Base-by-base conservation (phyloP, 1,284 basidiomycete genomes). In the Flammula alnicola region DNA sequence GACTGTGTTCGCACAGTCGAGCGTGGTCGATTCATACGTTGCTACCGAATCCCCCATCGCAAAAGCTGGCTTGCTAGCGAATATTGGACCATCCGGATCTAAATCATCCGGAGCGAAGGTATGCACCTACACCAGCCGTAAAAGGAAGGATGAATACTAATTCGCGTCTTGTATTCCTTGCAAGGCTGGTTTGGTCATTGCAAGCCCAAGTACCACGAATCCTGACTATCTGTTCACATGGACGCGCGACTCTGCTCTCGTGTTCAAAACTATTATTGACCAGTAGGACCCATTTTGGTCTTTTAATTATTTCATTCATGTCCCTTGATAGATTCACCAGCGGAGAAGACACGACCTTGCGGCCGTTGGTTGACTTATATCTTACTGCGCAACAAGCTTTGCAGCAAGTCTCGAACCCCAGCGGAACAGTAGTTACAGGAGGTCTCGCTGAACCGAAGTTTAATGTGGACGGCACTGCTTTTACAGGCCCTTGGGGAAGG, bases 401-500 rank as follows among this genome's bases (percentile, higher is more conserved):
- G 4, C 83, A 85, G 50, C 74, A 80, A 49, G 67, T 83, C 19
- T 56, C 74, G 9, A 88, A 83, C 58, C 84, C 81, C 0, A 80
- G 80, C 47, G 85, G 84, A 3, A 72, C 73, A 3, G 62, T 82
- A 14, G 69, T 70, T 14, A 76, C 81, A 2, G 83, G 82, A 27
- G 83, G 83, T 14, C 72, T 87, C 32, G 86, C 80, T 11, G 85
- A 88, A 63, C 84, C 85, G n/a, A 86, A 86, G 58, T 86, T 83
- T 45, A 72, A 80, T 52, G 64, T 76, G 38, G 68, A 78, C 55
- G 67, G 75, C 32, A 72, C 75, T 1, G 74, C 78, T 0, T 87
- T 81, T 55, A 79, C 74, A 3, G 81, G 67, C 3, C 44, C 69
- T 0, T 88, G 82, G 84, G 84, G 84, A 62, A 67, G 70, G 66